Conservation (phyloP, 768 basidiomycete species). For the Tulasnella calospora region DNA sequence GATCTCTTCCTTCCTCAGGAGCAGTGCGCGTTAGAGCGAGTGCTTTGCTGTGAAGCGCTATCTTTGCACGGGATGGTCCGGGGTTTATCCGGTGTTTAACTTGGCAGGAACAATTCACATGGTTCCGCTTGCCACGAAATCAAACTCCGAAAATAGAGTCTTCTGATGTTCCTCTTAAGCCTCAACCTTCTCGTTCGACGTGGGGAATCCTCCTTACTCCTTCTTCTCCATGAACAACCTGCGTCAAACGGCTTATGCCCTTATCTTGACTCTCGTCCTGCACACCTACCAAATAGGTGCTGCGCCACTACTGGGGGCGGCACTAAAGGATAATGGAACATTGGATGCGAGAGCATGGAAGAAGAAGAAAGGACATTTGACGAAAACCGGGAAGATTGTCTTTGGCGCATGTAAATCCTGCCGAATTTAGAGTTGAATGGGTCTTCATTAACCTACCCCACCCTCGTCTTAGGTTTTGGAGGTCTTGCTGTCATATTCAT, state of each 20-base stretch:
- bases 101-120: neutral
- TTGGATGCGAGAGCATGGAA: neutral
- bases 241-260: neutral
- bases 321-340: neutral
- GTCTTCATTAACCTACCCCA: neutral
- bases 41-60: neutral
- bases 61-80: neutral
- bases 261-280: constrained; percentile 2
- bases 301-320: neutral
- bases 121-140: neutral
- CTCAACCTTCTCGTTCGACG: neutral
- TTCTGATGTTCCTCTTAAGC: neutral
- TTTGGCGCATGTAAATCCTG: neutral
- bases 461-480: neutral
- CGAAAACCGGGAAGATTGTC: neutral
- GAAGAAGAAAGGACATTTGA: neutral
- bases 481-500: neutral
- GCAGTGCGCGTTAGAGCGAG: neutral
- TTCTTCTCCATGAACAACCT: neutral
- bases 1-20: neutral
- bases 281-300: neutral
- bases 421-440: neutral
- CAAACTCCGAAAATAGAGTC: neutral
- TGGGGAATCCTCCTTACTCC: neutral
- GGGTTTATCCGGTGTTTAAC: neutral